Base-by-base conservation (phyloP, 768 basidiomycete species). In the Hortiboletus flavorubellus region DNA sequence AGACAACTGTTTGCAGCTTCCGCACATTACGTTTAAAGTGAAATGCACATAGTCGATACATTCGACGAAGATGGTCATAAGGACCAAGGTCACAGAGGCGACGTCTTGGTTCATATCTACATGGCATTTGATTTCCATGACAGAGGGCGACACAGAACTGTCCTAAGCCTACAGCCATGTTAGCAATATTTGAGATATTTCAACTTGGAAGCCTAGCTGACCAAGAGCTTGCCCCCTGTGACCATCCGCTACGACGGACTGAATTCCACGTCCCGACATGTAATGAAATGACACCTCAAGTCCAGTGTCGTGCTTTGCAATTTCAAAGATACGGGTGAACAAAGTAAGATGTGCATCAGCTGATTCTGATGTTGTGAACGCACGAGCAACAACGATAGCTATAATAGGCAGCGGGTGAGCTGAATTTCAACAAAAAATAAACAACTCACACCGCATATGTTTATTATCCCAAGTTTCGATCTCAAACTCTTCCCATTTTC, bases 401-500 rank as follows among this genome's bases (percentile, higher is more conserved):
- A 45, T 18, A 11, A 15, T 30, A 16, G 26, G 26, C 26, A 26
- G 26, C 12, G 8, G 14, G 37, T 38, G 15, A 34, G 33, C 11
- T 3, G 33, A 12, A 38, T 38, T 34, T 38, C 37, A 11, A 29
- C 15, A 44, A 31, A 33, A 8, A 43, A 51, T 2, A 5, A 38
- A 38, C 0, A 38, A 15, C 51, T 21, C 9, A 56, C 55, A 53
- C 3, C 4, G 8, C 41, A 44, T 43, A n/a, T 48, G 30, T 2
- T 34, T 2, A 37, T 35, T 30, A 7, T 49, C 42, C 56, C 56
- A 57, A 0, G 40, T 34, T 31, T 57, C 37, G 18, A 57, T 42
- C 10, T 57, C 51, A 5, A 57, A 57, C 14, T 49, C 56, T 21
- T 53, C 5, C 46, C 51, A 57, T 29, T 54, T 35, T 2, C 47